Conservation (phyloP, 192 early-diverging fungal genomes). For the Coemansia sp. region DNA sequence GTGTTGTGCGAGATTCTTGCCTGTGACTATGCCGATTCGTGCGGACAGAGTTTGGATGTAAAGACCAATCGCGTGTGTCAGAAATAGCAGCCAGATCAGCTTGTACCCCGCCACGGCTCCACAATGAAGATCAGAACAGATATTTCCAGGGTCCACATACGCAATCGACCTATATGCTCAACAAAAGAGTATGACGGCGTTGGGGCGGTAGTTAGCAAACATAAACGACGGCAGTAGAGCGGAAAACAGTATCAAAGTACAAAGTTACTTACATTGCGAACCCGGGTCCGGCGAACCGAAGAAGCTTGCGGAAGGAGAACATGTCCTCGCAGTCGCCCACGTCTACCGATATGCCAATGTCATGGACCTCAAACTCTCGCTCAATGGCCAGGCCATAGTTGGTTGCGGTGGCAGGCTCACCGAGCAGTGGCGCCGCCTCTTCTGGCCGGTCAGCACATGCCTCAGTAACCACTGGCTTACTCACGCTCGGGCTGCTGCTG, state of each 20-base stretch:
- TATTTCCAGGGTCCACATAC: slow-evolving; percentile 70
- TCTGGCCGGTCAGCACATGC: neutral
- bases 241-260: neutral
- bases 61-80: slow-evolving; percentile 64
- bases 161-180: slow-evolving; percentile 57
- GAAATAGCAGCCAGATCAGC: slow-evolving; percentile 67
- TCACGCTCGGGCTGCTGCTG: neutral
- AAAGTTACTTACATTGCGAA: slow-evolving; percentile 49
- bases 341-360: slow-evolving; percentile 49
- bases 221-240: neutral
- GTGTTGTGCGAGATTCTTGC: slow-evolving; percentile 64
- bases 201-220: neutral
- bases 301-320: slow-evolving; percentile 65
- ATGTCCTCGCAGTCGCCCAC: slow-evolving; percentile 49
- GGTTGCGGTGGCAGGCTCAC: slow-evolving; percentile 8
- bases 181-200: neutral
- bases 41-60: slow-evolving; percentile 64
- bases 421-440: slow-evolving; percentile 14
- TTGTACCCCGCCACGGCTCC: slow-evolving; percentile 68
- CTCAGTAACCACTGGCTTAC: neutral
- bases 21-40: slow-evolving; percentile 65
- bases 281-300: slow-evolving; percentile 67
- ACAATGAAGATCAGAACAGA: slow-evolving; percentile 70
- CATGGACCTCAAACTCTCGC: slow-evolving; percentile 47
- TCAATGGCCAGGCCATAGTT: slow-evolving; percentile 28